Evolutionary conservation across 495 filamentous ascomycete species (phyloP).

Genomic region (Melanomma pulvis-pyrius): DNA sequence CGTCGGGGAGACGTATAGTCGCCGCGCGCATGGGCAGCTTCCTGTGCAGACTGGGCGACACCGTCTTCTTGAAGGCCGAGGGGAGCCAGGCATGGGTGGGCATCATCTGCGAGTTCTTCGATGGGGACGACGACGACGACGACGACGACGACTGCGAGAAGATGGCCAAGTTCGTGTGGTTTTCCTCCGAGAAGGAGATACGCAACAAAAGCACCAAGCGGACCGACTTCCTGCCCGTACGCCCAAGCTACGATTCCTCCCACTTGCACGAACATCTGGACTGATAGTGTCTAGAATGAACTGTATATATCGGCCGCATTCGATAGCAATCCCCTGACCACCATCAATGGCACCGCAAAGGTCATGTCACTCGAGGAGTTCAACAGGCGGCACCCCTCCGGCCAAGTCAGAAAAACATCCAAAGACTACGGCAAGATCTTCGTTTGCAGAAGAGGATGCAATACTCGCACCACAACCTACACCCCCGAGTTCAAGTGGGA

Average conservation of each 20-base stretch:
- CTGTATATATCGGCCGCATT: conserved; percentile 85
- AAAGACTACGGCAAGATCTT: conserved; percentile 86
- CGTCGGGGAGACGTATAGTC: conserved; percentile 55
- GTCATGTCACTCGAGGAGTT: conserved; percentile 75
- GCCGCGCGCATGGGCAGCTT: conserved; percentile 87
- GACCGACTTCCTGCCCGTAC: conserved; percentile 72
- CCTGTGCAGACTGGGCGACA: conserved; percentile 78
- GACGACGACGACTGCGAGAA: conserved; percentile 48
- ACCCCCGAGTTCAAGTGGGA: conserved; percentile 94
- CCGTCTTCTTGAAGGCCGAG: conserved; percentile 83
- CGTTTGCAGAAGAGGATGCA: conserved; percentile 85
- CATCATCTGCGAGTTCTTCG: conserved; percentile 76
- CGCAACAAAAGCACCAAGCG: conserved; percentile 79
- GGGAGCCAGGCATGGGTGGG: conserved; percentile 87
- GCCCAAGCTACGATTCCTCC: neutral
- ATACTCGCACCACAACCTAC: conserved; percentile 83
- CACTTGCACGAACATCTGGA: neutral
- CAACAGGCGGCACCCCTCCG: conserved; percentile 68
- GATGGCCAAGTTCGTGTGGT: conserved; percentile 85
- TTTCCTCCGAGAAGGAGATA: conserved; percentile 87
- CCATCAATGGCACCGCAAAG: conserved; percentile 84
- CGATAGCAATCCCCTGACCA: conserved; percentile 82
- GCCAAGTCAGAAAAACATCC: conserved; percentile 71
- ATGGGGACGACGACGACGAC: conserved; percentile 47
- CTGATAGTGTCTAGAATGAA: conserved; percentile 66